These are phyloP conservation scores for Aspergillus fumigatus DNA, from an alignment of 2,329 filamentous ascomycete genomes.

Conservation along the genomic window DNA sequence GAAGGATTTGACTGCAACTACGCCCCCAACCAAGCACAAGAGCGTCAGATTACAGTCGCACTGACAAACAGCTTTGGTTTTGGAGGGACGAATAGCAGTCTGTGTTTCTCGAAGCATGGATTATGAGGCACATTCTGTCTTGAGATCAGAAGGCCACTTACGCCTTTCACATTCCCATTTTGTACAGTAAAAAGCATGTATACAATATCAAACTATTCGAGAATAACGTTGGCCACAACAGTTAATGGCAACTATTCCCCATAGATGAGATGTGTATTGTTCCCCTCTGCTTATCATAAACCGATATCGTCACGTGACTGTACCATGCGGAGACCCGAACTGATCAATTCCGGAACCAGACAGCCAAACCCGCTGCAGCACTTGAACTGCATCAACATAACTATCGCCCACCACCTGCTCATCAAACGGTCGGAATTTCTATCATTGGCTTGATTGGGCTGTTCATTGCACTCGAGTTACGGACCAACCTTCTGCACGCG, in stretches of 20 bases:
- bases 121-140: constrained; percentile 3
- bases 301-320: constrained; percentile 16
- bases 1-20: constrained; percentile 77
- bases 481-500: constrained; percentile 1
- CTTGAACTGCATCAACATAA: neutral
- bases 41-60: constrained; percentile 66
- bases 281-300: no score
- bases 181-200: neutral
- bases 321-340: constrained; percentile 23
- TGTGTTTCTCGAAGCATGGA: constrained; percentile 59
- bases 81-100: constrained; percentile 87
- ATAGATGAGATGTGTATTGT: neutral
- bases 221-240: neutral
- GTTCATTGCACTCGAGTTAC: neutral
- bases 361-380: neutral
- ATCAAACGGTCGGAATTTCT: neutral
- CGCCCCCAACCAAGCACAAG: constrained; percentile 66
- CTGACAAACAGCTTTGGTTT: constrained; percentile 97
- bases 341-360: constrained; percentile 14
- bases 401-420: neutral
- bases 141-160: neutral
- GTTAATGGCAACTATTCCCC: neutral
- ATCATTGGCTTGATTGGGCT: neutral
- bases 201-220: neutral
- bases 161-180: neutral